These are phyloP conservation scores for Phytophthora boehmeriae DNA, from an alignment of 352 stramenopile genomes.

Conservation along the genomic window DNA sequence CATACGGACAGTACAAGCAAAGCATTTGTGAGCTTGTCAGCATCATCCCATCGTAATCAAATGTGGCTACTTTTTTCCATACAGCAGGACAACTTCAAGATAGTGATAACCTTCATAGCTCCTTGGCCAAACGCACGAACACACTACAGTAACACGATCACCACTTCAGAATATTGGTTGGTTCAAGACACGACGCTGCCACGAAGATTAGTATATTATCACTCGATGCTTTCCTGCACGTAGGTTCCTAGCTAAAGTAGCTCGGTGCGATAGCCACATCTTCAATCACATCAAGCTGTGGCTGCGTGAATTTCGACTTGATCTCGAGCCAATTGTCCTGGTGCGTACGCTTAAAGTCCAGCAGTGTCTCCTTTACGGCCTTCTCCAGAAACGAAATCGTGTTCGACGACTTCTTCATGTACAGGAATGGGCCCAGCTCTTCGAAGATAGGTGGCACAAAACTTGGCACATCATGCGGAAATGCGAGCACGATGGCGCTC, in stretches of 20 bases:
- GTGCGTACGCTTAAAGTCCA: conserved; percentile 86
- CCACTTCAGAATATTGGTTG: no score
- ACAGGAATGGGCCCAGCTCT: conserved; percentile 72
- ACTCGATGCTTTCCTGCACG: no score
- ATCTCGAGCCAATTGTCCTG: conserved; percentile 86
- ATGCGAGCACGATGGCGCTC: conserved; percentile 74
- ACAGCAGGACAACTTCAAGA: no score
- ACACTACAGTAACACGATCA: no score
- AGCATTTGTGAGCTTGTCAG: no score
- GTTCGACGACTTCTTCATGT: conserved; percentile 62
- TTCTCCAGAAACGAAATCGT: conserved; percentile 75
- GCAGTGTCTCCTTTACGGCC: conserved; percentile 75
- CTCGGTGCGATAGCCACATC: conserved; percentile 77
- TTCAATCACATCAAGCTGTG: conserved; percentile 77
- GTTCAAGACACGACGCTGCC: no score
- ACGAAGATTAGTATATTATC: no score
- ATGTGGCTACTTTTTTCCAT: no score
- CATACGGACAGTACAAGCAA: no score
- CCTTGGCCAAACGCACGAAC: no score
- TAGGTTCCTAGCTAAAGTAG: conserved; percentile 56
- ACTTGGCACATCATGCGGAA: conserved; percentile 71
- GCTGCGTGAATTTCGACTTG: conserved; percentile 59
- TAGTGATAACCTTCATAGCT: no score
- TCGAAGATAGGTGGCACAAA: conserved; percentile 79
- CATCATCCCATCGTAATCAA: no score